phyloP scores from a whole-genome alignment of 495 filamentous ascomycete species.

The Aspergillus avenaceus region DNA sequence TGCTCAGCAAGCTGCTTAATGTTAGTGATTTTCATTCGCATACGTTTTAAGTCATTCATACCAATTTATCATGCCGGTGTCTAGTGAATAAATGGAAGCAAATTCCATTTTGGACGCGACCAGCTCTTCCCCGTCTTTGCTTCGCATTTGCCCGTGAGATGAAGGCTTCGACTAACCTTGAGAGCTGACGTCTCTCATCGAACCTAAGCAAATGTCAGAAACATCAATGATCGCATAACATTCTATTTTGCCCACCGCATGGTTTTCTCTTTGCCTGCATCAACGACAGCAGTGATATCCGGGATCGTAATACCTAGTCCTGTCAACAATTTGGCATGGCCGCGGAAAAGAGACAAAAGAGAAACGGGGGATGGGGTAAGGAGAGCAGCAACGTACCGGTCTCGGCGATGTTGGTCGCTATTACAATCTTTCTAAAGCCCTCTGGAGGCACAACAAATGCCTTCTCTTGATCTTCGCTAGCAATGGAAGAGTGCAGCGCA shows the following conservation, averaged over 20 bases:
- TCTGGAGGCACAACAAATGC: slow-evolving; percentile 81
- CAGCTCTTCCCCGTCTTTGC: slow-evolving; percentile 87
- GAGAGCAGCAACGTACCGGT: slow-evolving; percentile 50
- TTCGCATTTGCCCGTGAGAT: slow-evolving; percentile 93
- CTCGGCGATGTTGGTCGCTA: slow-evolving; percentile 95
- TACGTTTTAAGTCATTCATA: slow-evolving; percentile 14
- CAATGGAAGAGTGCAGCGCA: slow-evolving; percentile 87
- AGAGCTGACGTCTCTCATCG: slow-evolving; percentile 87
- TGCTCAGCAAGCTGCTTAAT: slow-evolving; percentile 67
- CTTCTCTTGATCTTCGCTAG: slow-evolving; percentile 92
- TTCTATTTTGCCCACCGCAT: slow-evolving; percentile 53
- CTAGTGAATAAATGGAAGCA: slow-evolving; percentile 96
- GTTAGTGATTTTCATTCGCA: slow-evolving; percentile 1
- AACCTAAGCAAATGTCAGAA: slow-evolving; percentile 43
- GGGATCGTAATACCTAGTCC: slow-evolving; percentile 75
- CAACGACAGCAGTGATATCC: slow-evolving; percentile 91
- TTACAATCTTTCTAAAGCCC: slow-evolving; percentile 82
- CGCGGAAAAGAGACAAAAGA: neutral
- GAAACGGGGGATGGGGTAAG: too few relatives aligned
- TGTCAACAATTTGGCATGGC: neutral
- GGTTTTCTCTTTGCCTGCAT: slow-evolving; percentile 92
- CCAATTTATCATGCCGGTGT: slow-evolving; percentile 67
- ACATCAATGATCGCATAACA: neutral
- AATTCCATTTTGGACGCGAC: slow-evolving; percentile 89
- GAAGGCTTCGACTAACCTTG: slow-evolving; percentile 84